Percentiles rank a stretch among this genome's conserved stretches.
Evolutionary conservation across 768 basidiomycete genomes (phyloP).

Genomic region (Russula olivacea): DNA sequence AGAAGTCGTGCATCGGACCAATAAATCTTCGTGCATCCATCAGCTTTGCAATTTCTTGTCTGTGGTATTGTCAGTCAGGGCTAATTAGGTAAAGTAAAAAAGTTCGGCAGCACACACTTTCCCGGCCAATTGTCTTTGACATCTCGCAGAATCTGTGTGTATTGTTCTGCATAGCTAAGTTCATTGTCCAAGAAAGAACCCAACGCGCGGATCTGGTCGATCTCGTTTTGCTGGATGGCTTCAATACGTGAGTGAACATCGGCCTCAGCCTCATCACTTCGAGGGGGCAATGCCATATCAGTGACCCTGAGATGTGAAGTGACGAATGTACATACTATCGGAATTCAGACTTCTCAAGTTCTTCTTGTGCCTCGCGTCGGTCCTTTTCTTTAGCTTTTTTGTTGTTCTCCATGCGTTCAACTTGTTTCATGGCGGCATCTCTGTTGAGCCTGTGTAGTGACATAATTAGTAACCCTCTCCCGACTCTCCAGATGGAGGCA

Average conservation of each 20-base stretch:
- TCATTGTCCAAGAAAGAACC: slow-evolving; percentile 67
- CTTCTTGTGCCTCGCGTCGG: slow-evolving; percentile 71
- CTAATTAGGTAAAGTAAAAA: background rate
- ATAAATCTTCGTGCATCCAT: slow-evolving; percentile 16
- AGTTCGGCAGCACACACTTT: slow-evolving; percentile 39
- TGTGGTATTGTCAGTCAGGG: slow-evolving; percentile 4
- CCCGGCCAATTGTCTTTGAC: slow-evolving; percentile 62
- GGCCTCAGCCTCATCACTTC: slow-evolving; percentile 79
- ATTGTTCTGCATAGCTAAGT: slow-evolving; percentile 65
- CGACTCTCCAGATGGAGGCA: slow-evolving; percentile 5
- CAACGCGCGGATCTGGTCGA: slow-evolving; percentile 63
- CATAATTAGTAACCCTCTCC: background rate
- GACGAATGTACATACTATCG: slow-evolving; percentile 30
- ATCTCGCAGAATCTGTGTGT: slow-evolving; percentile 66
- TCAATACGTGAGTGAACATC: slow-evolving; percentile 79
- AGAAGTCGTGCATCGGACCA: slow-evolving; percentile 24
- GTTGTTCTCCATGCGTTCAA: slow-evolving; percentile 55
- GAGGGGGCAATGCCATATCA: slow-evolving; percentile 6
- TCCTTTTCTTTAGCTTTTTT: slow-evolving; percentile 85
- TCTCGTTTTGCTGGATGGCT: slow-evolving; percentile 74
- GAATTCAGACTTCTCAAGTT: slow-evolving; percentile 69
- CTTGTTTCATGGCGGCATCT: slow-evolving; percentile 67
- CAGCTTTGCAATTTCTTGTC: slow-evolving; percentile 12
- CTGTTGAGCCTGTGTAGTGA: slow-evolving; percentile 54
- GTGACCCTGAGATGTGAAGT: background rate